Base-by-base conservation (phyloP, 2,329 filamentous ascomycete species). In the Epichloe brachyelytri region DNA sequence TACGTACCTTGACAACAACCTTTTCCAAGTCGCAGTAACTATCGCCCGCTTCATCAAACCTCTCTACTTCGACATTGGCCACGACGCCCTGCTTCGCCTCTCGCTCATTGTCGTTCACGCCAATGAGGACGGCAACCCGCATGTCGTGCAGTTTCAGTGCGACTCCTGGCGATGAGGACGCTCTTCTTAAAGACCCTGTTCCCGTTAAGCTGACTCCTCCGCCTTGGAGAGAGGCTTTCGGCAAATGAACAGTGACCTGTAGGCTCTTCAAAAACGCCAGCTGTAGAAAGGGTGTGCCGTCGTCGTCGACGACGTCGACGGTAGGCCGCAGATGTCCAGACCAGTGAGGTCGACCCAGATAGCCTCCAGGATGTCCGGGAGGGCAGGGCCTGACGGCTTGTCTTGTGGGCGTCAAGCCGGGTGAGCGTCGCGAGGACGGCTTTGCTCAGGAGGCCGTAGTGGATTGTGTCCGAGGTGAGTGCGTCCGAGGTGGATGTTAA, bases 401-500 rank as follows among this genome's bases (percentile, higher is more conserved):
- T 34, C 37, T 50, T 43, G 30, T 44, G 43, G 15, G 22, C 26
- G 44, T 50, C 52, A 20, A 62, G 58, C n/a, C 63, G 54, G 44
- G 67, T 63, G 26, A 82, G 61, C 12, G 68, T 69, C 22, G 65
- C 64, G 34, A 83, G 67, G 14, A 89, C 71, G 0, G 73, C 71
- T 67, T 88, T 88, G 68, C 80, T 82, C 14, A 89, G 71, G 10
- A 70, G 73, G 2, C 86, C 85, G 60, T 90, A 90, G 68, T 90
- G 83, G 22, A 88, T 79, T 2, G 86, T 89, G 61, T 85, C 85
- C n/a, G 67, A 65, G 44, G 79, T 76, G 36, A 90, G 75, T 8
- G 68, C 68, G 66, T 90, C 86, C 4, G 65, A 65, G 1, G 71
- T 59, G 0, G 81, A 79, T 1, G 83, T 78, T 0, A 74, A 71